Percentiles rank a stretch among this genome's conserved stretches.
Evolutionary conservation across 306 rosid genomes (phyloP).

Genomic region (Gillenia trifoliata): DNA sequence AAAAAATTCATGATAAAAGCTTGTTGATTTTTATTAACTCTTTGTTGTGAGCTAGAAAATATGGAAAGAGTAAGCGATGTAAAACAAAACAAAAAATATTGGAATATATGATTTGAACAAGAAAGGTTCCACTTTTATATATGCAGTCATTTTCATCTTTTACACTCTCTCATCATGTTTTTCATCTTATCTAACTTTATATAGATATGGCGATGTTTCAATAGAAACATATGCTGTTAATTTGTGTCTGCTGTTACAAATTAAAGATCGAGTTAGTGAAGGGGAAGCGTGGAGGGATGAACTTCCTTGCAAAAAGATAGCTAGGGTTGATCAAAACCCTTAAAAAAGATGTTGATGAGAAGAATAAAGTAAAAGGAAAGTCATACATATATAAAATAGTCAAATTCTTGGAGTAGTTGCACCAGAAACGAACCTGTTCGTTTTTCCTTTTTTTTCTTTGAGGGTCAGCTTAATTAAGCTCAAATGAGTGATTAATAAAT

Average conservation of each 20-base stretch:
- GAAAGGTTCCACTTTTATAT: slow-evolving; percentile 16
- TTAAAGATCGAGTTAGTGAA: too few species aligned
- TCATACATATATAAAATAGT: slow-evolving; percentile 9
- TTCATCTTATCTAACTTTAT: background rate
- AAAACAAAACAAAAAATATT: background rate
- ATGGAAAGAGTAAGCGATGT: slow-evolving; percentile 1
- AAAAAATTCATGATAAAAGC: too few species aligned
- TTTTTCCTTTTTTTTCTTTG: background rate
- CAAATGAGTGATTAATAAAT: background rate
- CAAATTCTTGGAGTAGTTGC: slow-evolving; percentile 30
- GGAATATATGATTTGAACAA: slow-evolving; percentile 13
- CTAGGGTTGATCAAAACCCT: background rate
- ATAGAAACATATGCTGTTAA: background rate
- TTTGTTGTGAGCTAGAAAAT: slow-evolving; percentile 6
- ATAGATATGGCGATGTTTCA: too few species aligned
- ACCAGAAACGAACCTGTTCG: slow-evolving; percentile 27
- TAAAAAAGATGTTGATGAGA: background rate
- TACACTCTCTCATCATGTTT: background rate
- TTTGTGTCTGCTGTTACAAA: slow-evolving; percentile 6
- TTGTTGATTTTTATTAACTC: background rate
- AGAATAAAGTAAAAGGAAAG: slow-evolving; percentile 22
- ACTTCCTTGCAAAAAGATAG: slow-evolving; percentile 9
- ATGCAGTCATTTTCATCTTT: slow-evolving; percentile 15
- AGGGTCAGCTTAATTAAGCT: slow-evolving; percentile 16
- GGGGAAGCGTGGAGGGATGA: slow-evolving; percentile 14